Evolutionary conservation across 331 rosid species (phyloP), one percentile per base, ranked within the genome.

Genomic region (Stylosanthes scabra): DNA sequence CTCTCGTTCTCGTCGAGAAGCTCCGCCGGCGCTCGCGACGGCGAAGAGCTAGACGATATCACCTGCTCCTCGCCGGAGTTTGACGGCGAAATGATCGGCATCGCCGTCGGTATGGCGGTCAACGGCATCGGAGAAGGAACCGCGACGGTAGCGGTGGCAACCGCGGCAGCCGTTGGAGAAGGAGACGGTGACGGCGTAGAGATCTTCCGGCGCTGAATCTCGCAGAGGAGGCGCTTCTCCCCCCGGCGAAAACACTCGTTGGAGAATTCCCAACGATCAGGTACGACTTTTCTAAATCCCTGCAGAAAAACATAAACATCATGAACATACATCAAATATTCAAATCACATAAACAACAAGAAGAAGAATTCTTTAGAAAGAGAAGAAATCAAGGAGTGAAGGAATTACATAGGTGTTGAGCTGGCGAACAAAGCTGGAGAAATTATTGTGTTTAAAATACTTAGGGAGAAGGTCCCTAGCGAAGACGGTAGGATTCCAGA

Each of bases 181-280:
- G 74, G 59, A 1, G 66, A n/a, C 15, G 84, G 37, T 0, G 64
- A 11, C 27, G 78, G 59, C 5, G 74, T 40, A 0, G 67, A 58
- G 62, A 88, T 83, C 80, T 84, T 92, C 76, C 99, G 86, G 25
- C 99, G 92, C 20, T 86, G 97, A 45, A 95, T 92, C 65, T 95
- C 97, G 50, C 91, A 72, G 3, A 95, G 79, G 40, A 95, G 93
- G 28, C 82, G 85, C 60, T 84, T 95, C 68, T 86, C 86, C 1
- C 96, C 97, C 68, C 75, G 71, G 13, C 93, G 92, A 2, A 90
- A 94, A 74, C 0, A 87, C 3, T 92, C 98, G 83, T 95, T 92
- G 1, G 91, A 81, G 67, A 95, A 95, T 74, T 95, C 99, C 97
- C 97, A 95, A 9, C 99, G 96, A 65, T 95, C 98, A 47, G 97